Base-by-base conservation (phyloP, 179 eudicot genomes). In the Actinidia polygama region DNA sequence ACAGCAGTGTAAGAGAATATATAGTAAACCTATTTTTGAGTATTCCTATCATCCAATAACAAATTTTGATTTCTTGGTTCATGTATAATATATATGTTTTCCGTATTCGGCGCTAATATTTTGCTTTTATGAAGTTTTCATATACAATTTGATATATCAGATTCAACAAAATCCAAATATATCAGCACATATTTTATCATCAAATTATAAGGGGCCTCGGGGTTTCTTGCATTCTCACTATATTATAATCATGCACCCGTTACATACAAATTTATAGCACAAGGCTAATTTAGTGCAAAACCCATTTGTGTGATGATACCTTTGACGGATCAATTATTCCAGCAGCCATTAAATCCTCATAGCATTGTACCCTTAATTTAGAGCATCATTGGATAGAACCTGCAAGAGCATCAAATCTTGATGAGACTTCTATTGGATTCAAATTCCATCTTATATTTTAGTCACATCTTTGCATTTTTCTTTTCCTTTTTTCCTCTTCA, bases 291-390 rank as follows among this genome's bases (percentile, higher is more conserved):
- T 66, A 30, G 19, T 51, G 55, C 66, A 53, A 69, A 68, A 10
- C 9, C 55, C 19, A 23, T 23, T 68, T 46, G 61, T 40, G 11
- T 66, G 59, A 53, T 51, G 23, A 69, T 86, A 90, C 95, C 92
- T 91, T 92, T 67, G 95, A n/a, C 63, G 95, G 95, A 87, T 92
- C 93, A 26, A 92, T 71, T 57, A 92, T 91, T 58, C 92, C 89
- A 85, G 92, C 91, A 82, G 86, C 90, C 77, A 92, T 79, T 61
- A 92, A 84, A 85, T 92, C 93, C 79, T 91, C 93, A 74, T 92
- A 92, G 95, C 95, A 84, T 92, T 92, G 84, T 92, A 92, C 11
- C 95, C 95, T 26, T 83, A 91, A 10, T 63, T 84, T 26, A 77
- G 19, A 81, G 89, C 82, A 69, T 82, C 86, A 26, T 71, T 54